Conservation (phyloP, 2,329 filamentous ascomycete species). For the Atkinsonella texensis region DNA sequence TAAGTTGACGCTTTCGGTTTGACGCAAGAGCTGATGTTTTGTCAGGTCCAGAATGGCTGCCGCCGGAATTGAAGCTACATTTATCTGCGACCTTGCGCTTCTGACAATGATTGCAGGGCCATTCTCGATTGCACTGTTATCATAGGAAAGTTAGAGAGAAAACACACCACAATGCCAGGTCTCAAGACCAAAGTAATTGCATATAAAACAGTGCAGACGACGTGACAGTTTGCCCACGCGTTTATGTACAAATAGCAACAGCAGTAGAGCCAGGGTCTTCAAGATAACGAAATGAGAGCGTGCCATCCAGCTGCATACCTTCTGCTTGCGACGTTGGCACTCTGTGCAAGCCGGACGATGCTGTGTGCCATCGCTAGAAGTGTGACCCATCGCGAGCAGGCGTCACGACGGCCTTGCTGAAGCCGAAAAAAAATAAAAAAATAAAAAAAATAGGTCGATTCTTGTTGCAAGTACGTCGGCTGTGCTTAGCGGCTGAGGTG, state of each 20-base stretch:
- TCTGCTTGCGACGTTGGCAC: constrained; percentile 28
- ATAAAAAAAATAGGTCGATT: neutral
- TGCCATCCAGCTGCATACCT: constrained; percentile 12
- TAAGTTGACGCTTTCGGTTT: constrained; percentile 14
- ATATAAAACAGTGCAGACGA: too few species aligned
- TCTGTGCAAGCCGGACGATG: constrained; percentile 29
- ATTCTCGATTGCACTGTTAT: constrained; percentile 25
- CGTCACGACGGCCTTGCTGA: neutral
- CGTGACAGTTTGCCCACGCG: too few species aligned
- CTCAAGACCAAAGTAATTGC: too few species aligned
- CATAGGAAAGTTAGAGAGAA: neutral
- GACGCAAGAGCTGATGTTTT: constrained; percentile 11
- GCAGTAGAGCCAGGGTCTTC: neutral
- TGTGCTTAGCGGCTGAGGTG: neutral
- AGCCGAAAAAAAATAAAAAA: neutral
- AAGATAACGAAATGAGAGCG: neutral
- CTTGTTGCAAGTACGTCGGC: too few species aligned
- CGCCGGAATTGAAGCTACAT: constrained; percentile 20
- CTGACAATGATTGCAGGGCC: constrained; percentile 28
- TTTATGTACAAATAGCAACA: too few species aligned
- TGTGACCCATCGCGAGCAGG: constrained; percentile 8
- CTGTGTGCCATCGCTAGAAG: constrained; percentile 7
- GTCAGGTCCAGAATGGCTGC: constrained; percentile 11
- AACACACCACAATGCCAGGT: too few species aligned
- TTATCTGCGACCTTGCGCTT: constrained; percentile 26